A percentile compares a stretch with the other conserved stretches of the same genome.
Evolutionary conservation across 352 stramenopile species (phyloP).

Genomic region (Phytophthora macrochlamydospora): DNA sequence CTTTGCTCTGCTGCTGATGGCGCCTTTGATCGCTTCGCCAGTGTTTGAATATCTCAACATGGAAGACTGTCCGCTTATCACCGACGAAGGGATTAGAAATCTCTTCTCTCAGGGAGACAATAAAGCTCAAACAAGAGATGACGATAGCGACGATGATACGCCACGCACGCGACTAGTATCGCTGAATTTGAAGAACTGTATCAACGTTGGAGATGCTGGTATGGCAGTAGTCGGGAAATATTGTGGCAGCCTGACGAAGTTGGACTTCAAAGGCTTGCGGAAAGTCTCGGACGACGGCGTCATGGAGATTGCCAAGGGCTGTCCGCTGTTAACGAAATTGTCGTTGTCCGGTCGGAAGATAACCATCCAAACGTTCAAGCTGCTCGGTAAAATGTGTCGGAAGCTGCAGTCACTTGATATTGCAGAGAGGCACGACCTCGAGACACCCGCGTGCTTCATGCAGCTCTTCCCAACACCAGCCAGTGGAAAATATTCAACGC

Average conservation of each 20-base stretch:
- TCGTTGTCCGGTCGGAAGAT: conserved; percentile 64
- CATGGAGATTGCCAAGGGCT: conserved; percentile 53
- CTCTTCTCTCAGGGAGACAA: conserved; percentile 44
- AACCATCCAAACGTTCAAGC: conserved; percentile 47
- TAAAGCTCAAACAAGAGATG: background rate
- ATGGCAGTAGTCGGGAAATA: conserved; percentile 40
- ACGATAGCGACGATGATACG: conserved; percentile 34
- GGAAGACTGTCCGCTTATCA: conserved; percentile 52
- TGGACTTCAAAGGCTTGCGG: conserved; percentile 61
- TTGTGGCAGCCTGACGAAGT: conserved; percentile 41
- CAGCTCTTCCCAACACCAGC: conserved; percentile 22
- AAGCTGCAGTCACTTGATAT: conserved; percentile 49
- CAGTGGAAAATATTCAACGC: conserved; percentile 9
- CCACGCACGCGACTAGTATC: conserved; percentile 7
- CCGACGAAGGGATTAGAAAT: conserved; percentile 50
- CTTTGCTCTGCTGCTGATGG: conserved; percentile 61
- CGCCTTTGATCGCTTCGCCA: conserved; percentile 33
- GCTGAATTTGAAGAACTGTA: conserved; percentile 68
- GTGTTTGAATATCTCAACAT: conserved; percentile 48
- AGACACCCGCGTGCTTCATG: conserved; percentile 51
- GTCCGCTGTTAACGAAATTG: conserved; percentile 38
- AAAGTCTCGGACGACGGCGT: conserved; percentile 65
- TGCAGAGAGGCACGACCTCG: conserved; percentile 50
- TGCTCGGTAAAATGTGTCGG: conserved; percentile 62
- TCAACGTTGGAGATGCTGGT: conserved; percentile 47